These are phyloP conservation scores for Amorphotheca resinae DNA, from an alignment of 495 filamentous ascomycete species.

Conservation along the genomic window DNA sequence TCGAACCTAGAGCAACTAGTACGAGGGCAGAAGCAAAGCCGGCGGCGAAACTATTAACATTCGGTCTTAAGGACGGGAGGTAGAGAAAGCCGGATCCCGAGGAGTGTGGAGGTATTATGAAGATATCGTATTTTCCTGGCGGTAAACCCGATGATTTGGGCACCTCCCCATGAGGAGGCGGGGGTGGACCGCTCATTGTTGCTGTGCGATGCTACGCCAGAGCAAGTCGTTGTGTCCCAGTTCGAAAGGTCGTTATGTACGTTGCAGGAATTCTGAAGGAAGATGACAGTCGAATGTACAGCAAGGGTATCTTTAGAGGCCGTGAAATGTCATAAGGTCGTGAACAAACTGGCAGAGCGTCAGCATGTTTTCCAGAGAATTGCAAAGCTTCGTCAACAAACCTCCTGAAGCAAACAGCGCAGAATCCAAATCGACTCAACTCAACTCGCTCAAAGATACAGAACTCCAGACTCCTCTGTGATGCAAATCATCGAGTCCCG, in stretches of 20 bases:
- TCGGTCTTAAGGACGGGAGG: conserved; percentile 72
- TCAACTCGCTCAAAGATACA: background rate
- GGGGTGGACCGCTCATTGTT: conserved; percentile 44
- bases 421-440: conserved; percentile 3
- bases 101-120: conserved; percentile 90
- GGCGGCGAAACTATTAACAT: conserved; percentile 82
- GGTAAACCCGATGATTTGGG: conserved; percentile 52
- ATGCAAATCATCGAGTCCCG: conserved; percentile 2
- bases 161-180: conserved; percentile 57
- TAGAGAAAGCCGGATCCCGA: conserved; percentile 87
- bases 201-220: conserved; percentile 6
- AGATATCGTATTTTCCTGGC: conserved; percentile 86
- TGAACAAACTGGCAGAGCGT: conserved; percentile 12
- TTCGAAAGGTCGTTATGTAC: conserved; percentile 2
- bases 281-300: background rate
- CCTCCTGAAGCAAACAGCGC: conserved; percentile 8
- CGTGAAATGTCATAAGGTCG: conserved; percentile 18
- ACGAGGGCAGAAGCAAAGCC: conserved; percentile 65
- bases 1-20: conserved; percentile 49
- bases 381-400: conserved; percentile 8
- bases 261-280: background rate
- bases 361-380: background rate
- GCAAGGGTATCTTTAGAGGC: conserved; percentile 12
- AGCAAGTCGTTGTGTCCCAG: conserved; percentile 3
- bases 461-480: conserved; percentile 15